phyloP scores from a whole-genome alignment of 352 stramenopile species.

The Blastocystis hominis region DNA sequence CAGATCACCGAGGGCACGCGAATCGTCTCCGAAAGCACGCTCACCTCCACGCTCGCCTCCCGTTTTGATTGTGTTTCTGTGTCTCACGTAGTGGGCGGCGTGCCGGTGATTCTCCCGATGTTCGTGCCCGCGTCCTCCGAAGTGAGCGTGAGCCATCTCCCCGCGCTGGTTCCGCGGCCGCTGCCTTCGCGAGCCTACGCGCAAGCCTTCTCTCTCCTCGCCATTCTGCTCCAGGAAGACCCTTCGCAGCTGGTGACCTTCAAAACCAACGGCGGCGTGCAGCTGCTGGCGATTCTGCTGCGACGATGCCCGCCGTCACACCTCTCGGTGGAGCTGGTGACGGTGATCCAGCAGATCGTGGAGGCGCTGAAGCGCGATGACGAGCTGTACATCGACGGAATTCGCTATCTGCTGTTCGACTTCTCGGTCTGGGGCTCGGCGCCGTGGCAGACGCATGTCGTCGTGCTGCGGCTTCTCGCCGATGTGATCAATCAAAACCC shows the following conservation, averaged over 20 bases:
- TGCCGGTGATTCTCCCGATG: constrained; percentile 50
- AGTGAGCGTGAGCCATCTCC: constrained; percentile 3
- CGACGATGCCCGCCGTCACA: constrained; percentile 40
- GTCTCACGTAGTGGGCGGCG: constrained; percentile 14
- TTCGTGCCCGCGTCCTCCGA: constrained; percentile 44
- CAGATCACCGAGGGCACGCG: constrained; percentile 20
- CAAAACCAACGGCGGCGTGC: constrained; percentile 51
- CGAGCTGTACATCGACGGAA: constrained; percentile 29
- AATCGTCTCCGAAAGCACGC: constrained; percentile 30
- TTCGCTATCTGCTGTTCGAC: constrained; percentile 56
- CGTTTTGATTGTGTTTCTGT: background rate
- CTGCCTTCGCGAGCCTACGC: constrained; percentile 38
- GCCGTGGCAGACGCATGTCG: constrained; percentile 37
- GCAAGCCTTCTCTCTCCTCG: constrained; percentile 46
- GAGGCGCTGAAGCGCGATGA: constrained; percentile 47
- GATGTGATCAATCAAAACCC: background rate
- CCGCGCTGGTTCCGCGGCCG: constrained; percentile 25
- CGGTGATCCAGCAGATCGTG: constrained; percentile 55
- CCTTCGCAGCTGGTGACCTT: constrained; percentile 41
- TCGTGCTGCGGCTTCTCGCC: constrained; percentile 8
- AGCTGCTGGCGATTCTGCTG: constrained; percentile 47
- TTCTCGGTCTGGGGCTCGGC: constrained; percentile 53
- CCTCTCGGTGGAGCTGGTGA: constrained; percentile 47
- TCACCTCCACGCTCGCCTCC: constrained; percentile 39
- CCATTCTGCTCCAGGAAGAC: constrained; percentile 51